phyloP scores from a whole-genome alignment of 805 yeast genomes.

The Grigorovia yakushimaensis region DNA sequence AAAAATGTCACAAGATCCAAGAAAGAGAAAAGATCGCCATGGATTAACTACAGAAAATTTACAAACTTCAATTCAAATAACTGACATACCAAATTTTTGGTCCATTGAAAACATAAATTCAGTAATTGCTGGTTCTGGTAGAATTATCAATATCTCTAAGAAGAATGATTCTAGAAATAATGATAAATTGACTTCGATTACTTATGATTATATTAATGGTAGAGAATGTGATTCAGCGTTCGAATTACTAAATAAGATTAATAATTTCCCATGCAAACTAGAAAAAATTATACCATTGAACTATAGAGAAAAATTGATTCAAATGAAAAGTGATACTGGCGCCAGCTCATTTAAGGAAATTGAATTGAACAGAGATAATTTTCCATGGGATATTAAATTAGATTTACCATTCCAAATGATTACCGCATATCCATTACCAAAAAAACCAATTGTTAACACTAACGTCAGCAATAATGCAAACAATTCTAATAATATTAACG shows the following conservation, averaged over 20 bases:
- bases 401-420: conserved; percentile 30
- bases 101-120: conserved; percentile 50
- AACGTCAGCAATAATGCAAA: background rate
- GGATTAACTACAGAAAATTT: conserved; percentile 24
- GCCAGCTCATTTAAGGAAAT: background rate
- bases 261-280: conserved; percentile 21
- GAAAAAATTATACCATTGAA: conserved; percentile 21
- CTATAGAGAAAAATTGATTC: conserved; percentile 8
- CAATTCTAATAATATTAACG: background rate
- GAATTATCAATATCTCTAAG: conserved; percentile 47
- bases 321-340: background rate
- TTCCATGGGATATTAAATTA: conserved; percentile 24
- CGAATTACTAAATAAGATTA: conserved; percentile 18
- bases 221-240: conserved; percentile 22
- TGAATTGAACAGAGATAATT: conserved; percentile 22
- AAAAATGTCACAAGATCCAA: conserved; percentile 22
- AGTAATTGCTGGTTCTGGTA: conserved; percentile 65
- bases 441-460: conserved; percentile 14
- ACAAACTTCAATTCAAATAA: conserved; percentile 23
- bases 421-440: conserved; percentile 26
- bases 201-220: conserved; percentile 18
- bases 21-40: conserved; percentile 27
- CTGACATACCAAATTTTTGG: conserved; percentile 63
- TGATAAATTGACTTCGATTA: conserved; percentile 39
- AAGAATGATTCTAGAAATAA: conserved; percentile 23